Conservation (phyloP, 169 alveolate species). For the Plasmodium inui region DNA sequence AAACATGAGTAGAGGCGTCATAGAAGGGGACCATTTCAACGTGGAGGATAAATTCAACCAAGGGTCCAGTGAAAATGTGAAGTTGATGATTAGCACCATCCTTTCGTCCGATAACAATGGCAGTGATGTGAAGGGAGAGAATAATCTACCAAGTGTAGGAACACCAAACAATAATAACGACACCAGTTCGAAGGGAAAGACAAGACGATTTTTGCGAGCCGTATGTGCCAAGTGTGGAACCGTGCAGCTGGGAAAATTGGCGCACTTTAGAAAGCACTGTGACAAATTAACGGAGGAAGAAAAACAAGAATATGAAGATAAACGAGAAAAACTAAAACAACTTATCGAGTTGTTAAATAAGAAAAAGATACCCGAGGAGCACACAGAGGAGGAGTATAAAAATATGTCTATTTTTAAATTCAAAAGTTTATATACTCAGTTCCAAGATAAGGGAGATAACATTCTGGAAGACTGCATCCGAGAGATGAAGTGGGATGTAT, state of each 20-base stretch:
- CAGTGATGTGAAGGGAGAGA: conserved; percentile 19
- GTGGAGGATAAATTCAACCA: background rate
- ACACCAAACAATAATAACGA: conserved; percentile 28
- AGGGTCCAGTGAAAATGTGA: conserved; percentile 17
- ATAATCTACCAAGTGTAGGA: background rate
- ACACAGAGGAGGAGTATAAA: conserved; percentile 62
- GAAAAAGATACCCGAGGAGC: conserved; percentile 32
- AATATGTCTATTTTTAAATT: conserved; percentile 77
- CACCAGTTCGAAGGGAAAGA: conserved; percentile 13
- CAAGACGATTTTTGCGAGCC: conserved; percentile 75
- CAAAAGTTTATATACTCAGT: conserved; percentile 77
- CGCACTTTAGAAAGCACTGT: conserved; percentile 85
- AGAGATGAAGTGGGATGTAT: conserved; percentile 68
- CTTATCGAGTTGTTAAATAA: conserved; percentile 32
- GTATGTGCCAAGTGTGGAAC: conserved; percentile 82
- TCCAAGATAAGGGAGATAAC: conserved; percentile 80
- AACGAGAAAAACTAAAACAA: conserved; percentile 74
- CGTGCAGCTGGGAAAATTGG: conserved; percentile 76
- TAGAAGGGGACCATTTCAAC: background rate
- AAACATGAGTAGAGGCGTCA: background rate
- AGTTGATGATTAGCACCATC: background rate
- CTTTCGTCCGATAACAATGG: background rate
- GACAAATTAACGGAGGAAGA: conserved; percentile 83
- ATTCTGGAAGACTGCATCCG: conserved; percentile 78
- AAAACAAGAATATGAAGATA: conserved; percentile 80